Base-by-base conservation (phyloP, 2,329 filamentous ascomycete genomes). In the Exophiala calicioides region DNA sequence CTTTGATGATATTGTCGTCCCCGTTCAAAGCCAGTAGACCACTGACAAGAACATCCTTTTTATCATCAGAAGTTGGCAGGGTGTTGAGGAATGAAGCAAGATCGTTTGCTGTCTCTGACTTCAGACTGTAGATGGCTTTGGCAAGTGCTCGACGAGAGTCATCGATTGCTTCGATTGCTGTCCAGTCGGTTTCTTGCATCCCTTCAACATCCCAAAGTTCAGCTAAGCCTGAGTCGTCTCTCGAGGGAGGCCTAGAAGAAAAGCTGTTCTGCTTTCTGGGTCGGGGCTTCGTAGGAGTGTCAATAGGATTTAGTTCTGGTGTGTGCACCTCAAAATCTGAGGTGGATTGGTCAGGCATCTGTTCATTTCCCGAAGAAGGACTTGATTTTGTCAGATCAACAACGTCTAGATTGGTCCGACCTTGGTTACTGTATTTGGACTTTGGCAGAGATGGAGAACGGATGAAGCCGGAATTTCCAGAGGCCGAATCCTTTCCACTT, bases 101-200 rank as follows among this genome's bases (percentile, higher is more conserved):
- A 8, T 24, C 5, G 7, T 13, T n/a, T 12, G 38, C 23, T 4
- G n/a, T 19, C 5, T 44, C 35, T 5, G n/a, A 7, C 3, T 41
- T 31, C 13, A 56, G 32, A n/a, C 16, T 21, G 27, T 49, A 56
- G 16, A 56, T 35, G 16, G 47, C 44, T 44, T 56, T 68, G 3
- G 60, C 62, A 29, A 71, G 51, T 16, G 69, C 50, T 16, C 57
- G 56, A 13, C 53, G 50, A 4, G 72, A 62, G 50, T 79, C 73
- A 6, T 51, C 32, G 2, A 62, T 59, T 6, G 64, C 60, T 27
- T 67, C 56, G 3, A 78, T 59, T 1, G 64, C 44, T 3, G 52
- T 42, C 62, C 65, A 72, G 3, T 50, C 44, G 61, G 70, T 67
- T 3, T 21, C 42, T 8, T 52, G 37, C 12, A 72, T 62, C 1